phyloP scores from a whole-genome alignment of 202 grass and related monocot genomes.

The Brachypodium distachyon region DNA sequence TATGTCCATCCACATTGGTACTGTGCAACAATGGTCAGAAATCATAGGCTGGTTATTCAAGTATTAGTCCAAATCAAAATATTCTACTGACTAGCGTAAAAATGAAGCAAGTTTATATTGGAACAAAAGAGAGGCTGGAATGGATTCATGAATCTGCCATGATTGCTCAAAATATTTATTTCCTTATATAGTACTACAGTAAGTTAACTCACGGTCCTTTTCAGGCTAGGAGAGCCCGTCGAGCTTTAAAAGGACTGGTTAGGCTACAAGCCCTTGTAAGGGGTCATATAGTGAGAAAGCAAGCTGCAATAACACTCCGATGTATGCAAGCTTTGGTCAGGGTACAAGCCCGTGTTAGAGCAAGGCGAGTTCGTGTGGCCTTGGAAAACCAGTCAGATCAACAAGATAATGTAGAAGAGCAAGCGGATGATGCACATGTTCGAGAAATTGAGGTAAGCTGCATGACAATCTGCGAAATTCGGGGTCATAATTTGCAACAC shows the following conservation, averaged over 20 bases:
- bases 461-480: neutral
- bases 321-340: slow-evolving; percentile 97
- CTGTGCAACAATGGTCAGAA: neutral
- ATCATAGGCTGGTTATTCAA: neutral
- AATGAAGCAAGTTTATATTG: neutral
- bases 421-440: slow-evolving; percentile 40
- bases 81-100: neutral
- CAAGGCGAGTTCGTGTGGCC: slow-evolving; percentile 73
- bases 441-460: slow-evolving; percentile 75
- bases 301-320: slow-evolving; percentile 79
- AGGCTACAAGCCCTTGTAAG: slow-evolving; percentile 96
- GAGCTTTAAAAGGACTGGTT: slow-evolving; percentile 85
- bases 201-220: slow-evolving; percentile 14
- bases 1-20: neutral
- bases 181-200: neutral
- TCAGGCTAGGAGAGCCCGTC: slow-evolving; percentile 89
- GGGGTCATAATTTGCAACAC: neutral
- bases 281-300: slow-evolving; percentile 95
- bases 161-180: neutral
- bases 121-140: neutral
- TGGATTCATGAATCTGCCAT: neutral
- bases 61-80: neutral
- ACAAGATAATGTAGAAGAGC: slow-evolving; percentile 39
- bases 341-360: slow-evolving; percentile 89
- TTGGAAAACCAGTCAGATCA: slow-evolving; percentile 79